Conservation (phyloP, 495 filamentous ascomycete genomes). For the Zalerion maritima region DNA sequence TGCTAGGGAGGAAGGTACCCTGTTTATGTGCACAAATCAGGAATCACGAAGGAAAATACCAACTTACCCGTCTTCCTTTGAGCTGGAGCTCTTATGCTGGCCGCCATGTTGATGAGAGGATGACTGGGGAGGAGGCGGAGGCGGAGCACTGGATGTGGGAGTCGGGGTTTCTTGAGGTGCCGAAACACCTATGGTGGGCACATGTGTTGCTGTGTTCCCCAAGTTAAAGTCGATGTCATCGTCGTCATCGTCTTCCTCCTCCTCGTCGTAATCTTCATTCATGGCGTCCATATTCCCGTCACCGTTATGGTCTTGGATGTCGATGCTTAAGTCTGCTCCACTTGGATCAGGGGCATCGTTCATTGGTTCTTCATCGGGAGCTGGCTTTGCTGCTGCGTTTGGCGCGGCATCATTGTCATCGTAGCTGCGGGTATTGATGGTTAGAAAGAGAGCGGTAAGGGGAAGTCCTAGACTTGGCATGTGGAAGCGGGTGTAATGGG, state of each 20-base stretch:
- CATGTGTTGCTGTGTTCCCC: constrained; percentile 26
- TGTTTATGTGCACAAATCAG: no score
- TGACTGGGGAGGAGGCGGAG: constrained; percentile 6
- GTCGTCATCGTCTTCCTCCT: constrained; percentile 38
- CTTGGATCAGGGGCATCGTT: constrained; percentile 10
- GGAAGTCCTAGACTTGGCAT: background rate
- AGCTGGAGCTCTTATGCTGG: constrained; percentile 38
- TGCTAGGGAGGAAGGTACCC: no score
- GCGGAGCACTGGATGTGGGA: constrained; percentile 13
- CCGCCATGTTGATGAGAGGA: background rate
- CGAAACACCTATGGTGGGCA: constrained; percentile 16
- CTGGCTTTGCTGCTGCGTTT: constrained; percentile 23
- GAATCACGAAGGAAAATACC: no score
- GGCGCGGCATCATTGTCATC: constrained; percentile 59
- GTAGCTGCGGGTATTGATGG: constrained; percentile 41
- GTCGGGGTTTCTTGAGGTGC: constrained; percentile 18
- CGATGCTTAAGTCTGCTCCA: constrained; percentile 9
- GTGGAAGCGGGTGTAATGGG: constrained; percentile 1
- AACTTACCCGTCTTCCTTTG: constrained; percentile 99
- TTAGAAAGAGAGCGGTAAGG: background rate
- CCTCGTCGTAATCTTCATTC: constrained; percentile 41
- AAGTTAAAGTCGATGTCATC: constrained; percentile 49
- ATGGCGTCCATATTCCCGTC: constrained; percentile 31
- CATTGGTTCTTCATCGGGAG: constrained; percentile 17
- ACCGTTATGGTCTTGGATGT: constrained; percentile 16